Evolutionary conservation across 768 basidiomycete species (phyloP).

Genomic region (Agaricus sinodeliciosus): DNA sequence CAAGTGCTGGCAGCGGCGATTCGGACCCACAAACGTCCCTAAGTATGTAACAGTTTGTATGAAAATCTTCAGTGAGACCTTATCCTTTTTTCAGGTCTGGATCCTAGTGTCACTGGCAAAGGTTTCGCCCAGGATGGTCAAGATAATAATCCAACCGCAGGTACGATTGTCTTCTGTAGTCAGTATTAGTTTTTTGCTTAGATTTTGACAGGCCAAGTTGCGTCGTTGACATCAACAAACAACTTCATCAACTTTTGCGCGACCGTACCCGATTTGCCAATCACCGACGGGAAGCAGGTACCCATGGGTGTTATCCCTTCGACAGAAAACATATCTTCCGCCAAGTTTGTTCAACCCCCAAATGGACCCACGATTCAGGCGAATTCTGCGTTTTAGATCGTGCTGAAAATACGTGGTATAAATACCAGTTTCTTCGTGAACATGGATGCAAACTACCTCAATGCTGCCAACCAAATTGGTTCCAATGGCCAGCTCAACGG

Average conservation of each 20-base stretch:
- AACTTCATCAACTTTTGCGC: slow-evolving; percentile 61
- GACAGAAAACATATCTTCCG: slow-evolving; percentile 39
- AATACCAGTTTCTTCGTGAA: slow-evolving; percentile 51
- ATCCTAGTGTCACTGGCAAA: slow-evolving; percentile 42
- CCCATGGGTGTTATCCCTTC: slow-evolving; percentile 53
- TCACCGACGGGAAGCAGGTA: slow-evolving; percentile 52
- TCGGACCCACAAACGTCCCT: slow-evolving; percentile 39
- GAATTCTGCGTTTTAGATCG: slow-evolving; percentile 44
- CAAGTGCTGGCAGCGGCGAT: neutral
- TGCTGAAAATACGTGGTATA: slow-evolving; percentile 36
- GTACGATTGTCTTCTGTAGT: slow-evolving; percentile 35
- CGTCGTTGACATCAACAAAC: slow-evolving; percentile 49
- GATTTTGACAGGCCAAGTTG: slow-evolving; percentile 39
- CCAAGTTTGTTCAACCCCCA: slow-evolving; percentile 41
- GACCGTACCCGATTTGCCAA: slow-evolving; percentile 37
- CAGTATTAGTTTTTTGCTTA: slow-evolving; percentile 30
- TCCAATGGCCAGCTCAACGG: slow-evolving; percentile 43
- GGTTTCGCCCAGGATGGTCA: slow-evolving; percentile 54
- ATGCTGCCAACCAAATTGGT: slow-evolving; percentile 49
- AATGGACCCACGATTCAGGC: slow-evolving; percentile 38
- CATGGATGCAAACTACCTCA: slow-evolving; percentile 43
- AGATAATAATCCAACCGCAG: slow-evolving; percentile 24
- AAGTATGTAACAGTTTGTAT: slow-evolving; percentile 18
- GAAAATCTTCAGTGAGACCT: neutral
- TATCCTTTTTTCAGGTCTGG: slow-evolving; percentile 20